Base-by-base conservation (phyloP, 164 flowering plant genomes). In the Brasenia schreberi region DNA sequence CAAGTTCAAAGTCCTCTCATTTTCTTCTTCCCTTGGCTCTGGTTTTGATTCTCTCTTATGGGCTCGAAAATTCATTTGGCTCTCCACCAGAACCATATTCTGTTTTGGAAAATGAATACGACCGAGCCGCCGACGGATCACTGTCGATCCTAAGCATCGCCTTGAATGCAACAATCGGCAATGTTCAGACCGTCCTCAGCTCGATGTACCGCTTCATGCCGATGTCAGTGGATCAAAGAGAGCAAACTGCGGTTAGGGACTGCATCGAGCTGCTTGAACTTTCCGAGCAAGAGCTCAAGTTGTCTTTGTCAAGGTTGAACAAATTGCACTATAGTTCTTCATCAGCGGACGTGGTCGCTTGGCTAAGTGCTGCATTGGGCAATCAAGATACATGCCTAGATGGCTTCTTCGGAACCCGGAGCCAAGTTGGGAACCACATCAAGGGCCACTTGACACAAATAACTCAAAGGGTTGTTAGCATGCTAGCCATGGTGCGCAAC, bases 321-420 rank as follows among this genome's bases (percentile, higher is more conserved):
- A 78, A 66, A 56, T 74, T 88, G 12, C 73, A 84, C n/a, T 73
- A 73, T 0, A 86, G 89, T 18, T 49, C 67, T 1, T 60, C 62
- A 16, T 77, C 78, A 70, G 92, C 84, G 1, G 79, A 90, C 71
- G 81, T 93, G 0, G 77, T 78, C 68, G 86, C 98, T 1, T 93
- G 96, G 97, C 78, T 93, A 3, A 90, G 96, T 64, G 98, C 97
- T 4, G 98, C 97, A 0, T 52, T 93, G 18, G 84, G 96, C 67
- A 93, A 93, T 77, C 97, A 87, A 71, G 98, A 93, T 67, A 93
- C 98, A 0, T 93, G 98, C 75, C 78, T 89, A 5, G 97, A 93
- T 72, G 98, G 96, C 33, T 90, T 93, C 65, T 89, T 87, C 43
- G 94, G 92, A 67, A 87, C 98, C 0, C 79, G 85, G 45, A 72